phyloP scores from a whole-genome alignment of 495 filamentous ascomycete genomes.

The Penicillium coffeae region DNA sequence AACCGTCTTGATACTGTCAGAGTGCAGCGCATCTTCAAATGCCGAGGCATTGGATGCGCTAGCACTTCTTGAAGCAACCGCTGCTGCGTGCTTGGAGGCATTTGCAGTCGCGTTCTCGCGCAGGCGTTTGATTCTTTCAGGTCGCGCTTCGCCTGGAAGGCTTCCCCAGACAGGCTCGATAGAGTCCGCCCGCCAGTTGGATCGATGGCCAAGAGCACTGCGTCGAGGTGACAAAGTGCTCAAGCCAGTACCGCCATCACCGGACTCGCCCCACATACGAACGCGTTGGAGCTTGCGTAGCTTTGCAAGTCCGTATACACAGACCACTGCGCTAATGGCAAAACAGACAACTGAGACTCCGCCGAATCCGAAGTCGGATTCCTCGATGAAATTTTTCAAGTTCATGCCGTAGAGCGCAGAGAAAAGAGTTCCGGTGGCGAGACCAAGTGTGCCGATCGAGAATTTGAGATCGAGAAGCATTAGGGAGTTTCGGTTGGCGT shows the following conservation, averaged over 20 bases:
- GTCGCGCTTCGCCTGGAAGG: conserved; percentile 43
- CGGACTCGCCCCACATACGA: conserved; percentile 70
- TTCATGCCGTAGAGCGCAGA: conserved; percentile 99
- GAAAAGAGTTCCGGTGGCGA: conserved; percentile 89
- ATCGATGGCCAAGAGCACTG: conserved; percentile 18
- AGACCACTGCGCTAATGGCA: conserved; percentile 70
- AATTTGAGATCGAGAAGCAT: conserved; percentile 98
- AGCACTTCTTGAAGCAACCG: conserved; percentile 14
- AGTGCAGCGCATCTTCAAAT: conserved; percentile 4
- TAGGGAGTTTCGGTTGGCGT: conserved; percentile 94
- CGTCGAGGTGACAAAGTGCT: conserved; percentile 26
- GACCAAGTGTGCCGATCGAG: conserved; percentile 86
- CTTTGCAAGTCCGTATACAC: conserved; percentile 73
- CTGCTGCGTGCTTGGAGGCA: conserved; percentile 12
- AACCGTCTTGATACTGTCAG: conserved; percentile 1
- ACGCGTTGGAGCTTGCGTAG: conserved; percentile 84
- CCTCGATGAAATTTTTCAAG: conserved; percentile 96
- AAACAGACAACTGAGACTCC: conserved; percentile 67
- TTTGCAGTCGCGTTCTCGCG: conserved; percentile 30
- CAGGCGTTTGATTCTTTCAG: conserved; percentile 40
- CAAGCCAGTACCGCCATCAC: conserved; percentile 33
- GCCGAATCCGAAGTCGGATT: conserved; percentile 84
- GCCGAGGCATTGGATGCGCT: conserved; percentile 2
- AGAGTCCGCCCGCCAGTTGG: conserved; percentile 46
- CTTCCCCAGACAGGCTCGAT: conserved; percentile 45